Conservation (phyloP, 192 early-diverging fungal genomes). For the Irineochytrium annulatum region DNA sequence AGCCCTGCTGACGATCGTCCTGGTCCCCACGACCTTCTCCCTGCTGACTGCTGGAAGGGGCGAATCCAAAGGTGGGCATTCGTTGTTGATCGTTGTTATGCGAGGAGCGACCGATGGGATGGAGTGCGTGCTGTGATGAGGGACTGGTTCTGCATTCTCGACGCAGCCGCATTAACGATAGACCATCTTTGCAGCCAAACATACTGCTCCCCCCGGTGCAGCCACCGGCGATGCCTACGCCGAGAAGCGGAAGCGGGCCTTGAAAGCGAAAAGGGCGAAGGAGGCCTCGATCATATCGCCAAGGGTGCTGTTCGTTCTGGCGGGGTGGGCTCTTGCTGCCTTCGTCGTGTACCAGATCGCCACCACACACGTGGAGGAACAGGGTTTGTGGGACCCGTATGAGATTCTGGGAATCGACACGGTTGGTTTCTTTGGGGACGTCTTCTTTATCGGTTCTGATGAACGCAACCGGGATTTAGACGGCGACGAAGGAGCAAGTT, state of each 20-base stretch:
- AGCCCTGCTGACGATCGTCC: slow-evolving; percentile 74
- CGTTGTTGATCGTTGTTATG: too few relatives aligned
- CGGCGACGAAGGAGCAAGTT: slow-evolving; percentile 48
- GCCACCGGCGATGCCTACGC: not conserved
- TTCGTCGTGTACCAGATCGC: slow-evolving; percentile 61
- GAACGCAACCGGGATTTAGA: not conserved
- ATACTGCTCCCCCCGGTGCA: too few relatives aligned
- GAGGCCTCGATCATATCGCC: not conserved
- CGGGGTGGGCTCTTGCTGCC: slow-evolving; percentile 67
- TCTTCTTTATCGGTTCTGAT: not conserved
- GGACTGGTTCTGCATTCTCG: too few relatives aligned
- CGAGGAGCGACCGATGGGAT: too few relatives aligned
- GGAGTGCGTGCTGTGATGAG: too few relatives aligned
- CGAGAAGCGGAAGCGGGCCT: not conserved
- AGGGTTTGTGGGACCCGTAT: slow-evolving; percentile 89
- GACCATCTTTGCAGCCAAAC: too few relatives aligned
- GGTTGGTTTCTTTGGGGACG: slow-evolving; percentile 35
- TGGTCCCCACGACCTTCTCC: slow-evolving; percentile 66
- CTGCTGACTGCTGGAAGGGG: not conserved
- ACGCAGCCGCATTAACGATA: too few relatives aligned
- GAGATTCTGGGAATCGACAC: slow-evolving; percentile 77
- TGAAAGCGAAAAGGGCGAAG: not conserved
- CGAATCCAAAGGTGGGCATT: not conserved
- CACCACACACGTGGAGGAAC: slow-evolving; percentile 61
- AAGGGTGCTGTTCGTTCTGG: slow-evolving; percentile 34